A percentile compares a stretch with the other conserved stretches of the same genome.
phyloP scores from a whole-genome alignment of 345 rosid species.

The Camelina laxa region DNA sequence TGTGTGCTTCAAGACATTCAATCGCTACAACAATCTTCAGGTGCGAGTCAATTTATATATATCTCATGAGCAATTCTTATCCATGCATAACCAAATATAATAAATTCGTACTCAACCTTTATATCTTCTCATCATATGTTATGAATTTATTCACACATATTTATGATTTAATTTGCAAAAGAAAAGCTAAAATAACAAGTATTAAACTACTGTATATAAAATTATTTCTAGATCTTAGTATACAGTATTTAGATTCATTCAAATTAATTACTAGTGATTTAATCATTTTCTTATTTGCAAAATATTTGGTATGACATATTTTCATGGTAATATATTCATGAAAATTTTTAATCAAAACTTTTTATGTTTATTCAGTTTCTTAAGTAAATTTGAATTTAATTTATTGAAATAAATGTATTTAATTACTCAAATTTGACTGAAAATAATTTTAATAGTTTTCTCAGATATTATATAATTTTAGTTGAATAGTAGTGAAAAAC shows the following conservation, averaged over 20 bases:
- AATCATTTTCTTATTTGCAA: neutral
- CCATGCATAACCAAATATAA: constrained; percentile 26
- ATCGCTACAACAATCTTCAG: constrained; percentile 96
- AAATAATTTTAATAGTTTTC: neutral
- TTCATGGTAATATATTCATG: neutral
- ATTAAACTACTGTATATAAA: too few species aligned
- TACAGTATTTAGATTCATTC: neutral
- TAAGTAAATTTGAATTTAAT: too few species aligned
- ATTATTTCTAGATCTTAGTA: neutral
- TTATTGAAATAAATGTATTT: too few species aligned
- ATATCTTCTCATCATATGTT: neutral
- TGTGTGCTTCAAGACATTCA: constrained; percentile 88
- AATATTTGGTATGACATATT: neutral
- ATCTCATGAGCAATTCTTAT: neutral
- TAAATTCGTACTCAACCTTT: neutral
- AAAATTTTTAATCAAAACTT: too few species aligned
- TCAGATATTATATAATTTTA: neutral
- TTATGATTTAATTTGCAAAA: neutral
- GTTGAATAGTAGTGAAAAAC: neutral
- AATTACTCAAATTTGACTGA: neutral
- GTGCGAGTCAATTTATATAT: constrained; percentile 41
- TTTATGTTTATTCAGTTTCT: too few species aligned
- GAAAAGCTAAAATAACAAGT: neutral
- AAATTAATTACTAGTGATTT: neutral
- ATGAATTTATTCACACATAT: neutral